Base-by-base conservation (phyloP, 1,284 basidiomycete species). In the Cutaneotrichosporon sp. region DNA sequence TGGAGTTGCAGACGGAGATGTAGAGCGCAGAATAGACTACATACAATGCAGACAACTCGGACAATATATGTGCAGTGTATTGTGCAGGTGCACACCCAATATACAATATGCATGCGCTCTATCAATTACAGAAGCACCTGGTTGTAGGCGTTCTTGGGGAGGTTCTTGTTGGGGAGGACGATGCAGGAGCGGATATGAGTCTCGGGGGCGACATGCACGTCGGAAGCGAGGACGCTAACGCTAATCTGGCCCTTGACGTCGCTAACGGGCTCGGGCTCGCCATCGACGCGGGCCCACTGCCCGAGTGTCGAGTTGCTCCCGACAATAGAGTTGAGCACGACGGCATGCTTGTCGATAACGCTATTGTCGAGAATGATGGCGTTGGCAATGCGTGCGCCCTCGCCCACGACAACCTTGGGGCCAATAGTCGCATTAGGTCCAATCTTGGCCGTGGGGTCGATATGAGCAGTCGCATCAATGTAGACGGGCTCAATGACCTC, bases 231-330 rank as follows among this genome's bases (percentile, higher is more conserved):
- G 46, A 84, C 82, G 32, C 80, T 79, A 38, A 84, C 82, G 56
- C 75, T 80, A 69, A 83, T 80, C 69, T 82, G 73, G 21, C 77
- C 78, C 69, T 80, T 80, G 59, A 74, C 72, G 16, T 76, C 79
- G 22, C 76, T 68, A 31, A 76, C 73, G 13, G 76, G 72, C 62
- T 81, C 80, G 14, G 79, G 77, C 53, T 75, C 68, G 5, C 83
- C 83, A 64, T 83, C 82, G 16, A 84, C 81, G 56, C 83, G 74
- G 4, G 81, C 77, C 83, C 83, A 84, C 9, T 80, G 76, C 0
- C 82, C 83, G 57, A 84, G 71, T 22, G 69, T 70, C 62, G 77
- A 79, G 61, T 78, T 67, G 31, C 62, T 62, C 3, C 80, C 80
- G 21, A 84, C 76, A 68, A 84, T 84, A 21, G 81, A 76, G 72